These are phyloP conservation scores for Diplodia intermedia DNA, from an alignment of 2,329 filamentous ascomycete genomes.

Conservation along the genomic window DNA sequence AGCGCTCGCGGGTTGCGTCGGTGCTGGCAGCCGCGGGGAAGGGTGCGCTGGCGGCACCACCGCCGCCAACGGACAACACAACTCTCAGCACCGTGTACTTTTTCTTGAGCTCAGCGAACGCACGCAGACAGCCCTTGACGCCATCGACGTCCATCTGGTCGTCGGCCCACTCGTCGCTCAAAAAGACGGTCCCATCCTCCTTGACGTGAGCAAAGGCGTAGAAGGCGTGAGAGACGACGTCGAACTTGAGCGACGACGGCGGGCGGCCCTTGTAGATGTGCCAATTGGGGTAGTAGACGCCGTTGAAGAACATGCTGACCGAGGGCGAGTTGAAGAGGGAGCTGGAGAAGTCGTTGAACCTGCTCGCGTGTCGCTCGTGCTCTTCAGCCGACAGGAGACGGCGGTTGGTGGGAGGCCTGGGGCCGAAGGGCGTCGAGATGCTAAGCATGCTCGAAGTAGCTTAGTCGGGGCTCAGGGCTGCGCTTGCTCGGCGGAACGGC, in stretches of 20 bases:
- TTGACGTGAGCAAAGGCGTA: conserved; percentile 79
- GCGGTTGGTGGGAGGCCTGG: conserved; percentile 32
- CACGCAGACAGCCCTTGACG: conserved; percentile 66
- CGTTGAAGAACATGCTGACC: conserved; percentile 64
- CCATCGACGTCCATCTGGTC: conserved; percentile 74
- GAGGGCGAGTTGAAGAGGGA: conserved; percentile 26
- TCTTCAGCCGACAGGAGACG: conserved; percentile 10
- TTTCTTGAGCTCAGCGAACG: conserved; percentile 74
- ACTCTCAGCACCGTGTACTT: conserved; percentile 74
- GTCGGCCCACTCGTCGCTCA: conserved; percentile 84
- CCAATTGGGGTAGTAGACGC: conserved; percentile 84
- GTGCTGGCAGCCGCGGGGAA: conserved; percentile 72
- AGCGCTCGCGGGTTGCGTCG: conserved; percentile 68
- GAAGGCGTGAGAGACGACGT: conserved; percentile 80
- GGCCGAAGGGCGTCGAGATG: conserved; percentile 34
- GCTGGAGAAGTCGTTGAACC: conserved; percentile 3
- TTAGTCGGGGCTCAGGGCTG: conserved; percentile 9
- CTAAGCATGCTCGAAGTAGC: conserved; percentile 25
- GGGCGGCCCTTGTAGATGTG: conserved; percentile 75
- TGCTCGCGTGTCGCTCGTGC: background rate
- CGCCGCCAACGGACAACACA: conserved; percentile 80
- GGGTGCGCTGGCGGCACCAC: conserved; percentile 68
- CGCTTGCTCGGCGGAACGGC: conserved; percentile 32
- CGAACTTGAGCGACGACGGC: conserved; percentile 75
- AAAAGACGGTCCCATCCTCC: conserved; percentile 83